Evolutionary conservation across 192 early-diverging fungal species (phyloP).

Genomic region (Coemansia erecta): DNA sequence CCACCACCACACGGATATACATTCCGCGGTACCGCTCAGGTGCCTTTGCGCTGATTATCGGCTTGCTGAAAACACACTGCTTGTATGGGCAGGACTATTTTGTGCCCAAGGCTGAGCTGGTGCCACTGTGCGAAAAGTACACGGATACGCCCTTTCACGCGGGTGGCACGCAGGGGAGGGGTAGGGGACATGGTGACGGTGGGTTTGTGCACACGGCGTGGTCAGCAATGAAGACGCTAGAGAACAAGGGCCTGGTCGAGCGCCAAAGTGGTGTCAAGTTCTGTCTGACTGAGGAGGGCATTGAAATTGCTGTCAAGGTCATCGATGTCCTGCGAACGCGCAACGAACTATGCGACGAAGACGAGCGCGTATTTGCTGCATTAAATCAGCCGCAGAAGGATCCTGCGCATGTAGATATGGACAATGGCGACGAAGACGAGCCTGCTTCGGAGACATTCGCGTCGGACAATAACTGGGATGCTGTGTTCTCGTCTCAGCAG

Average conservation of each 20-base stretch:
- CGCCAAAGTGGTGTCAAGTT: conserved; percentile 61
- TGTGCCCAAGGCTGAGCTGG: conserved; percentile 70
- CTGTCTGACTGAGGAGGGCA: conserved; percentile 70
- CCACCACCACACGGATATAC: conserved; percentile 46
- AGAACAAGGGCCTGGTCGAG: conserved; percentile 65
- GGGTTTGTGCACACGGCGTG: conserved; percentile 67
- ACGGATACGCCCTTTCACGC: conserved; percentile 65
- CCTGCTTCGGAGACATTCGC: neutral
- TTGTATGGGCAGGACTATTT: conserved; percentile 39
- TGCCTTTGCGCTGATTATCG: conserved; percentile 76
- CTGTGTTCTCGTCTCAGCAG: neutral
- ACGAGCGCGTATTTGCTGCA: conserved; percentile 14
- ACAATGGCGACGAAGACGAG: too few species aligned
- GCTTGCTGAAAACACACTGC: conserved; percentile 55
- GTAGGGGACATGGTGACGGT: neutral
- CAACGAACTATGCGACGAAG: conserved; percentile 23
- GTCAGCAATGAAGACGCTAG: conserved; percentile 71
- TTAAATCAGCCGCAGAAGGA: neutral
- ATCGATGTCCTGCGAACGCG: conserved; percentile 33
- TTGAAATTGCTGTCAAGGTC: conserved; percentile 57
- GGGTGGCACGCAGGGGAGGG: conserved; percentile 20
- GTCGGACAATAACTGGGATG: neutral
- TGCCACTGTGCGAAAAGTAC: conserved; percentile 60
- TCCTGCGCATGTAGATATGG: too few species aligned
- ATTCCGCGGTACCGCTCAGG: conserved; percentile 76